Base-by-base conservation (phyloP, 768 basidiomycete species). In the Boletus rex-veris region DNA sequence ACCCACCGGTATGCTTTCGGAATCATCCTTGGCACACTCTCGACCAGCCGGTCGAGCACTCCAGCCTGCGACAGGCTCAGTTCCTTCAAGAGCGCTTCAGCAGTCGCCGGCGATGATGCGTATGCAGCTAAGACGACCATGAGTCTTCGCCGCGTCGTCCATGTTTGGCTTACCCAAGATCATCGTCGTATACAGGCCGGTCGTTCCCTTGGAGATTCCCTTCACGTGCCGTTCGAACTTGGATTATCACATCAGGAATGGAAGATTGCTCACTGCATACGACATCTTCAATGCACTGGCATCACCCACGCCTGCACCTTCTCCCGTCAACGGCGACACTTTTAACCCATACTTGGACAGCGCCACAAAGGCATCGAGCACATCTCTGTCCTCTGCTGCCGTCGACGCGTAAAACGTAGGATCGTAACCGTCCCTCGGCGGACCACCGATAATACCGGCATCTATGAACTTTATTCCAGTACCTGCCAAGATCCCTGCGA, bases 241-340 rank as follows among this genome's bases (percentile, higher is more conserved):
- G 16, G 41, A 39, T 16, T 54, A 44, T 35, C 4, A 46, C 33
- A 40, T 45, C 15, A 14, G 3, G 37, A 50, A 48, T 26, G 37
- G 39, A 52, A 54, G 39, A 21, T 45, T n/a, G 69, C 77, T 62
- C 49, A 83, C 82, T 45, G 79, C 80, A 66, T 85, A 82, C 18
- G 81, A 80, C 82, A 83, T 82, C 67, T 85, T 85, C 54, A 84
- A 63, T 6, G 81, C 81, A 55, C 82, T 84, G 2, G 82, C 83
- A 57, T 79, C 81, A 5, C 83, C 81, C 21, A 82, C 70, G 3
- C 76, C 76, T 1, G 72, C 71, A 28, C 75, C 78, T 49, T 79
- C 77, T 21, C 77, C 80, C 40, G 64, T 73, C 58, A 85, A 60
- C 4, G 72, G 64, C 15, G 73, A 75, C 10, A 80, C 67, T 59